Evolutionary conservation across 352 stramenopile genomes (phyloP).

Genomic region (Pythium pyrilobum): DNA sequence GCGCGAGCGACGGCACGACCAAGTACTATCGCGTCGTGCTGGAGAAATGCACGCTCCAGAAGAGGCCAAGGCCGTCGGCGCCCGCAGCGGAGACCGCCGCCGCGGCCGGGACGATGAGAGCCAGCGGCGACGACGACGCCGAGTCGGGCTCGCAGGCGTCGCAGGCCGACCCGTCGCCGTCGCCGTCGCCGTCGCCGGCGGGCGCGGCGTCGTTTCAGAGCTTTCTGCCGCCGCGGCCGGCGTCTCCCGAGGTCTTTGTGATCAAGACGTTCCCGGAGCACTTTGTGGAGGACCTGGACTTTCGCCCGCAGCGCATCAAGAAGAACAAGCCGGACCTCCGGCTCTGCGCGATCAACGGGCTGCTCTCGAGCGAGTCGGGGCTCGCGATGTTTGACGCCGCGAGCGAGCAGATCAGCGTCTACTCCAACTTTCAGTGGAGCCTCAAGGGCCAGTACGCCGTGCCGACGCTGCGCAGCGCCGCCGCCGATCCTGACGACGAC

Average conservation of each 20-base stretch:
- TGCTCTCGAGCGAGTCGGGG: constrained; percentile 63
- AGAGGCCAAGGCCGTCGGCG: constrained; percentile 7
- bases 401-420: constrained; percentile 46
- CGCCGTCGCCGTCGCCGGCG: background rate
- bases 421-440: constrained; percentile 79
- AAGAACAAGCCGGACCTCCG: constrained; percentile 58
- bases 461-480: constrained; percentile 28
- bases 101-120: background rate
- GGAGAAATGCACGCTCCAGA: constrained; percentile 63
- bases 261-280: constrained; percentile 84
- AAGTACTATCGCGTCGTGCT: constrained; percentile 81
- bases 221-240: background rate
- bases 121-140: background rate
- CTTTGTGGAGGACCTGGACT: constrained; percentile 81
- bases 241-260: constrained; percentile 30
- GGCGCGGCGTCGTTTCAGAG: constrained; percentile 10
- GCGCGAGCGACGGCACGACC: constrained; percentile 15
- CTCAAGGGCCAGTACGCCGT: constrained; percentile 65
- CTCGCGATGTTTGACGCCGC: constrained; percentile 64
- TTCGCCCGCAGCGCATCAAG: constrained; percentile 80
- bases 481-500: background rate
- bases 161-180: constrained; percentile 1
- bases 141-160: too few species aligned
- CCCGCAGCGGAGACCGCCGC: background rate
- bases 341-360: constrained; percentile 70